Base-by-base conservation (phyloP, 148 eudicot species). In the Fagopyrum tataricum region DNA sequence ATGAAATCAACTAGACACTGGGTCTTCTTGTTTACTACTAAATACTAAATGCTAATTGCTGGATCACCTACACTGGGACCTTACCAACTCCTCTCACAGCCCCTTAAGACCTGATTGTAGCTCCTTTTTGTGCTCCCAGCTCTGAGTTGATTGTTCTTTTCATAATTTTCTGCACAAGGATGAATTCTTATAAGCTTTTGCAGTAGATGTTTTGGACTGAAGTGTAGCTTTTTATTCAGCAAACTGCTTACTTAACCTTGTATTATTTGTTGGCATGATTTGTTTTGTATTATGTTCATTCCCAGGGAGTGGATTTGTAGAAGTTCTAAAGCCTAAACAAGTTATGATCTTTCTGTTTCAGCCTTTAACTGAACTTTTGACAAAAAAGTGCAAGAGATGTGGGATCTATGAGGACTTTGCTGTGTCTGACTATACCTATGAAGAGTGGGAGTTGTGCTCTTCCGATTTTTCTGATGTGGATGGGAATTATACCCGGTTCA, bases 371-470 rank as follows among this genome's bases (percentile, higher is more conserved):
- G 86, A 89, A 61, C 80, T 94, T 71, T 40, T 71, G 37, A 86
- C 78, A 80, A 78, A 40, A 56, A 94, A 94, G 77, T 94, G 98
- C 90, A 94, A 94, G 87, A 86, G 98, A 72, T 94, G 97, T 79
- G 96, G 97, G 41, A 44, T 94, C 13, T 91, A 85, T 69, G 88
- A 88, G 78, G 89, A 84, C 72, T 44, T 80, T 43, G 9, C 91
- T 20, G 78, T 75, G 56, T 73, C 81, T 10, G 86, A 85, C 74
- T 88, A 84, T 31, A 77, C 73, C 73, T 91, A 88, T 79, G 98
- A 91, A 75, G 98, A 94, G 76, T 91, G 98, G 98, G 97, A 89
- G 78, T 69, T 94, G 72, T 94, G 98, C 70, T 86, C 97, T 73
- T 80, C 88, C 48, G 91, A 91, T 77, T 94, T 94, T 74, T 77